Percentiles rank a stretch among this genome's conserved stretches.
Evolutionary conservation across 768 basidiomycete species (phyloP).

Genomic region (Boletus barrowsii): DNA sequence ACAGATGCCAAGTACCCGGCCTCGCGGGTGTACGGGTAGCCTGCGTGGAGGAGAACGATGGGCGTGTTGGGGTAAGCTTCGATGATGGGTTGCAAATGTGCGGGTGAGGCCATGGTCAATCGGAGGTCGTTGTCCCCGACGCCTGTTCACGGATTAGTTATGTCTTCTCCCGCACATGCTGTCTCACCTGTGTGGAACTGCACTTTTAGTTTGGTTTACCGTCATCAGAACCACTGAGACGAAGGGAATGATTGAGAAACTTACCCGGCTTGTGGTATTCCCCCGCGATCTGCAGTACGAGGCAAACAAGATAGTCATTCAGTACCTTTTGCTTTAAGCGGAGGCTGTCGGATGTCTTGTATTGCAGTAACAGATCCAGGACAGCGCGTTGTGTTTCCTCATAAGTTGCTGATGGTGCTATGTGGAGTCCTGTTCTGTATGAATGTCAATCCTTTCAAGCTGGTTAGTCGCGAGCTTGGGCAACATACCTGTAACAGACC

Average conservation of each 20-base stretch:
- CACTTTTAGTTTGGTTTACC: constrained; percentile 39
- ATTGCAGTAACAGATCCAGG: constrained; percentile 31
- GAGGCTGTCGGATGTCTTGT: constrained; percentile 37
- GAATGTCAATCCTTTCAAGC: background rate
- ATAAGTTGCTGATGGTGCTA: constrained; percentile 32
- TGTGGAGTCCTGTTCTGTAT: constrained; percentile 59
- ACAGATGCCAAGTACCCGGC: constrained; percentile 73
- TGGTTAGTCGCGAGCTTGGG: background rate
- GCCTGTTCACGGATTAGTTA: constrained; percentile 26
- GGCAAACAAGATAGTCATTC: constrained; percentile 65
- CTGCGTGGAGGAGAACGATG: constrained; percentile 69
- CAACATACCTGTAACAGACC: constrained; percentile 53
- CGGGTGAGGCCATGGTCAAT: constrained; percentile 55
- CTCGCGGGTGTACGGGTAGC: constrained; percentile 78
- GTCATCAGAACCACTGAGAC: background rate
- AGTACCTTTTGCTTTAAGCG: constrained; percentile 59
- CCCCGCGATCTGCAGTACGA: constrained; percentile 52
- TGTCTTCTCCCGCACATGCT: background rate
- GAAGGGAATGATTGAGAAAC: background rate
- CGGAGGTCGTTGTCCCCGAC: constrained; percentile 73
- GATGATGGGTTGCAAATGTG: constrained; percentile 67
- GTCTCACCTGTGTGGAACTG: constrained; percentile 70
- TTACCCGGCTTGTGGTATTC: constrained; percentile 57
- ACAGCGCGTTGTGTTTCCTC: constrained; percentile 34
- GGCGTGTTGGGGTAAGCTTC: constrained; percentile 55